Percentiles rank a stretch among this genome's conserved stretches.
These are phyloP conservation scores for Populus hybrid DNA, from an alignment of 441 rosid genomes.

Conservation along the genomic window DNA sequence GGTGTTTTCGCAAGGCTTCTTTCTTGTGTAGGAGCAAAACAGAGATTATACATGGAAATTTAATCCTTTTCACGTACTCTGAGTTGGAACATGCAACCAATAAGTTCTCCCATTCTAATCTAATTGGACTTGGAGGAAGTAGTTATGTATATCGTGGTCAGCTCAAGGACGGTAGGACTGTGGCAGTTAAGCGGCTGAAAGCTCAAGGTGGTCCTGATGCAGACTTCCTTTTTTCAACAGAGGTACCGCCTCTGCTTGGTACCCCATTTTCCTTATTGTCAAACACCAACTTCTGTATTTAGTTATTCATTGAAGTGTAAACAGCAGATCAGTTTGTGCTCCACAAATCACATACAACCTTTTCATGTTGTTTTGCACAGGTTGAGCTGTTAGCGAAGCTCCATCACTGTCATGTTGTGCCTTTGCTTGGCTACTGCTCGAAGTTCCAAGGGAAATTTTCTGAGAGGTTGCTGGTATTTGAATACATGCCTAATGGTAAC, in stretches of 20 bases:
- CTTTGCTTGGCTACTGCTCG: constrained; percentile 82
- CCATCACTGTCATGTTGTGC: constrained; percentile 92
- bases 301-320: constrained; percentile 7
- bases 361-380: constrained; percentile 38
- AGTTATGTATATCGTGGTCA: constrained; percentile 83
- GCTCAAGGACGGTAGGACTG: constrained; percentile 73
- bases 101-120: constrained; percentile 65
- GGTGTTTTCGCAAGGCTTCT: constrained; percentile 62
- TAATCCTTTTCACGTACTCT: constrained; percentile 59
- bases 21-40: constrained; percentile 47
- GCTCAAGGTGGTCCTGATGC: constrained; percentile 61
- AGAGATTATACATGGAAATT: constrained; percentile 53
- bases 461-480: constrained; percentile 82
- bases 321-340: background rate
- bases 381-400: constrained; percentile 81
- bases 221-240: constrained; percentile 64
- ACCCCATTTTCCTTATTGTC: constrained; percentile 6
- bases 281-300: constrained; percentile 6
- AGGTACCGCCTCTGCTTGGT: constrained; percentile 42
- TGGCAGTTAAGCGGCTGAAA: constrained; percentile 80
- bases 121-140: constrained; percentile 89
- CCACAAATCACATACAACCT: background rate
- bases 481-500: constrained; percentile 76
- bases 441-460: constrained; percentile 73
- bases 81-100: constrained; percentile 75